Conservation (phyloP, 2,329 filamentous ascomycete species). For the Ophioceras dolichostomum region DNA sequence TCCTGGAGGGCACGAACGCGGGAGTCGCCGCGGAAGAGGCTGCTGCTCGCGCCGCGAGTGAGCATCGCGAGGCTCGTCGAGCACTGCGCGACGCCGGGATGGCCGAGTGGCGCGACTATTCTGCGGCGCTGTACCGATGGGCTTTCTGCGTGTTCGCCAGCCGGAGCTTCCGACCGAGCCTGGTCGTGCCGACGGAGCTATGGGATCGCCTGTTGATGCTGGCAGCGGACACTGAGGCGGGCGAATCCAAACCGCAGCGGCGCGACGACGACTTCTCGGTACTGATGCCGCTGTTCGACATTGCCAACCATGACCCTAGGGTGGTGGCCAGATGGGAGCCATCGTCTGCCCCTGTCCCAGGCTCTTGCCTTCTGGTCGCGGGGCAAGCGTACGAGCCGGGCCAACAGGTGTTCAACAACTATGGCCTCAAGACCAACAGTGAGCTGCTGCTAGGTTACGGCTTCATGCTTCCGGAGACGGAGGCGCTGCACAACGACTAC, state of each 20-base stretch:
- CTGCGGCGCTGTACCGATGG: conserved; percentile 46
- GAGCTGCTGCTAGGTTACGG: conserved; percentile 55
- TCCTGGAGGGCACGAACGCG: conserved; percentile 42
- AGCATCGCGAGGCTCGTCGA: conserved; percentile 30
- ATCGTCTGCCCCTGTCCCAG: conserved; percentile 18
- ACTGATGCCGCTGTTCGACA: conserved; percentile 57
- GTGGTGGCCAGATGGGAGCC: conserved; percentile 48
- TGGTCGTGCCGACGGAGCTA: conserved; percentile 31
- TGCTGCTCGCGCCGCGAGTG: conserved; percentile 27
- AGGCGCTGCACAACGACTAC: conserved; percentile 45
- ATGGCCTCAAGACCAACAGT: conserved; percentile 62
- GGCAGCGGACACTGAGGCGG: not conserved
- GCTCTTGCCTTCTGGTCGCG: not conserved
- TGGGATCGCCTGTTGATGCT: not conserved
- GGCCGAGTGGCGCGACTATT: conserved; percentile 22
- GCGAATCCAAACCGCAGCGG: not conserved
- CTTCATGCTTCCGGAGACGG: conserved; percentile 39
- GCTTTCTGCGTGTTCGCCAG: conserved; percentile 53
- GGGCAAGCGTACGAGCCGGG: conserved; percentile 31
- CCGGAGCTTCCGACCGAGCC: conserved; percentile 50
- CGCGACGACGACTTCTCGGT: conserved; percentile 50
- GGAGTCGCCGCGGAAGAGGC: conserved; percentile 36
- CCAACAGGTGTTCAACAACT: conserved; percentile 56
- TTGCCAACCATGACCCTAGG: conserved; percentile 57
- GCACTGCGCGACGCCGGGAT: conserved; percentile 20